phyloP scores from a whole-genome alignment of 805 yeast species.

The Yarrowia sp. region DNA sequence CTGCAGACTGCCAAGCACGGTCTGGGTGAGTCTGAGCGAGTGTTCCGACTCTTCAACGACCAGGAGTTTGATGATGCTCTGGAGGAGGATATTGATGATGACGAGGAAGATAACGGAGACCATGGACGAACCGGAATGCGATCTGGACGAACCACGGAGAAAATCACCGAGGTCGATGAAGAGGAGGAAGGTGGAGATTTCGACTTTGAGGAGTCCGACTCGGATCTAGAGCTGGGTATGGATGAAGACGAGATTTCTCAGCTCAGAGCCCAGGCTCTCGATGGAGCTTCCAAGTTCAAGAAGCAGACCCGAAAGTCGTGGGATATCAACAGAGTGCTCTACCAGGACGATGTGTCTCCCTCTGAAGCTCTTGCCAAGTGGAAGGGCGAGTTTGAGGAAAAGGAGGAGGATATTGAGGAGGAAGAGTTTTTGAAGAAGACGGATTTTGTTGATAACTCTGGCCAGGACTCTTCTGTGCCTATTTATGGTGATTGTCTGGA shows the following conservation, averaged over 20 bases:
- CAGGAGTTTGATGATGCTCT: constrained; percentile 46
- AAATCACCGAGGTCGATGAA: constrained; percentile 46
- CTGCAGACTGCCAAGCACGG: constrained; percentile 68
- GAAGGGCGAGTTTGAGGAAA: constrained; percentile 34
- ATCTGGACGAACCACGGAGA: constrained; percentile 46
- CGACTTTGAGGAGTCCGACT: constrained; percentile 43
- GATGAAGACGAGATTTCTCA: constrained; percentile 38
- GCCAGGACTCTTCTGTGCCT: constrained; percentile 33
- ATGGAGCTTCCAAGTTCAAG: constrained; percentile 38
- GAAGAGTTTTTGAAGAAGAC: constrained; percentile 35
- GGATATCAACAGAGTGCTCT: constrained; percentile 79
- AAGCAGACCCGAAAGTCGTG: constrained; percentile 51
- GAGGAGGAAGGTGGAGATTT: constrained; percentile 35
- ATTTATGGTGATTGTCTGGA: constrained; percentile 28
- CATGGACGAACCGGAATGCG: constrained; percentile 68
- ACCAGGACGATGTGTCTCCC: constrained; percentile 75
- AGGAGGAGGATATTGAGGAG: constrained; percentile 35
- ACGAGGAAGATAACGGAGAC: constrained; percentile 40
- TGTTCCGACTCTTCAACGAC: constrained; percentile 69
- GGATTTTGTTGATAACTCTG: constrained; percentile 25
- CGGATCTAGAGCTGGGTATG: constrained; percentile 45
- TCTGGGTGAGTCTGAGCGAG: constrained; percentile 57
- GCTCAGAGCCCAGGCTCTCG: constrained; percentile 31
- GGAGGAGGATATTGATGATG: constrained; percentile 43
- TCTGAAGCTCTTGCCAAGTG: constrained; percentile 40